Evolutionary conservation across 441 rosid genomes (phyloP).

Genomic region (Eugenia klotzschiana): DNA sequence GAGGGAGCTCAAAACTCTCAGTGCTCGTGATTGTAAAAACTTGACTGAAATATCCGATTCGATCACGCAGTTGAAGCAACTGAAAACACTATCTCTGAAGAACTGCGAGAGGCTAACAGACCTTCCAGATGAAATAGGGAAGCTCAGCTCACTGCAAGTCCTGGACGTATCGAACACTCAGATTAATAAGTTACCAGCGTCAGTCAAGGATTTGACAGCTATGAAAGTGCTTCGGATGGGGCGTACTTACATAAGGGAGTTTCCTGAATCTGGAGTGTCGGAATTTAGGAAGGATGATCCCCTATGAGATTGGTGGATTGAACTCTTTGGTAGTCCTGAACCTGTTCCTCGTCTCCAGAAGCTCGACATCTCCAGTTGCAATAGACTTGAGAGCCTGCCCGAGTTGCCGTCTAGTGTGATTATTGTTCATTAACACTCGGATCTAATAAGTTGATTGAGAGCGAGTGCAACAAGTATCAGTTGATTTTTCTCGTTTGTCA

Average conservation of each 20-base stretch:
- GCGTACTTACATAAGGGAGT: neutral
- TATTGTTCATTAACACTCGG: no score
- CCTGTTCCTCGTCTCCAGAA: neutral
- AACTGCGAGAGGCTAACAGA: fast-evolving
- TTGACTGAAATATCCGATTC: neutral
- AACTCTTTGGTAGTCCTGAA: neutral
- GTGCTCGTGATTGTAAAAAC: neutral
- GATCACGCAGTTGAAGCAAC: fast-evolving
- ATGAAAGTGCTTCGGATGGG: neutral
- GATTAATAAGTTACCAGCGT: neutral
- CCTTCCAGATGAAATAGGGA: neutral
- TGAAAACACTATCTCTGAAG: neutral
- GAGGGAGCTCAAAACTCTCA: neutral
- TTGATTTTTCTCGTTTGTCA: no score
- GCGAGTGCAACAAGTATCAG: no score
- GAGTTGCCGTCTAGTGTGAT: neutral
- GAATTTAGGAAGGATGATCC: neutral
- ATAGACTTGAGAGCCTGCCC: fast-evolving
- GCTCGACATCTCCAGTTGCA: neutral
- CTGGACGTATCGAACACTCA: fast-evolving
- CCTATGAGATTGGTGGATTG: neutral
- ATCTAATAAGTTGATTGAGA: no score
- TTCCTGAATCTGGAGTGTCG: neutral
- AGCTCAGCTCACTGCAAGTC: neutral
- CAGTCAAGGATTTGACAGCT: neutral